These are phyloP conservation scores for Isoetes taiwanensis DNA, from an alignment of 75 land plant species.

Conservation along the genomic window DNA sequence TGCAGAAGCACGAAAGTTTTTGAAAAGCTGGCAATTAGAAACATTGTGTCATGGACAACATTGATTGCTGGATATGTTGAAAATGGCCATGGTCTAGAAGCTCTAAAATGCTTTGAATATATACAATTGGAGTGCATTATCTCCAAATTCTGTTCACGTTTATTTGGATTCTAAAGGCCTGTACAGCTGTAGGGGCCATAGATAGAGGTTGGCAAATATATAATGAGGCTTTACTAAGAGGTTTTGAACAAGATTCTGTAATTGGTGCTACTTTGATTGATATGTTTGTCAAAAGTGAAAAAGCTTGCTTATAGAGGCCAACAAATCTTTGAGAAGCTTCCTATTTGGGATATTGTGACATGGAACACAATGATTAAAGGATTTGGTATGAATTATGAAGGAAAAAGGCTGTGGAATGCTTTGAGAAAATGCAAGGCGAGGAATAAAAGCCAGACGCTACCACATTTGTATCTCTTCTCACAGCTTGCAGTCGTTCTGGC, in stretches of 20 bases:
- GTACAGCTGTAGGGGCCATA: too few species aligned
- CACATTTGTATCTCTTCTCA: slow-evolving; percentile 41
- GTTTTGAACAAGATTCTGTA: too few species aligned
- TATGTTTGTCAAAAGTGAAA: slow-evolving; percentile 11
- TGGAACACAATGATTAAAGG: slow-evolving; percentile 31
- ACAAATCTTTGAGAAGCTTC: slow-evolving; percentile 18
- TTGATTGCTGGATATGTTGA: slow-evolving; percentile 38
- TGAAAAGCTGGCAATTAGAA: slow-evolving; percentile 11
- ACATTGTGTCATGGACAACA: slow-evolving; percentile 36
- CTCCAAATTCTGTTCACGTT: too few species aligned
- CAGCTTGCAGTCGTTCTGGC: slow-evolving; percentile 64
- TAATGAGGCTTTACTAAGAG: too few species aligned
- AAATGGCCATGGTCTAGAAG: slow-evolving; percentile 23
- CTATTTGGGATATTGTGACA: slow-evolving; percentile 15
- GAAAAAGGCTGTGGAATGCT: slow-evolving; percentile 30
- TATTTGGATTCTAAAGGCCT: too few species aligned
- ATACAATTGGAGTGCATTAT: too few species aligned
- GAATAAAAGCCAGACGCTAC: slow-evolving; percentile 37
- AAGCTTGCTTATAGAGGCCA: slow-evolving; percentile 17
- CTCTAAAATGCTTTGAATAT: too few species aligned
- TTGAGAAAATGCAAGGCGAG: slow-evolving; percentile 34
- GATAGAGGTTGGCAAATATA: too few species aligned
- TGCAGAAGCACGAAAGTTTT: slow-evolving; percentile 25
- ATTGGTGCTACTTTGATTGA: too few species aligned
- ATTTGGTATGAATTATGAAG: slow-evolving; percentile 12